A percentile compares a stretch with the other conserved stretches of the same genome.
phyloP scores from a whole-genome alignment of 2,329 filamentous ascomycete genomes.

The Fusarium sp. region DNA sequence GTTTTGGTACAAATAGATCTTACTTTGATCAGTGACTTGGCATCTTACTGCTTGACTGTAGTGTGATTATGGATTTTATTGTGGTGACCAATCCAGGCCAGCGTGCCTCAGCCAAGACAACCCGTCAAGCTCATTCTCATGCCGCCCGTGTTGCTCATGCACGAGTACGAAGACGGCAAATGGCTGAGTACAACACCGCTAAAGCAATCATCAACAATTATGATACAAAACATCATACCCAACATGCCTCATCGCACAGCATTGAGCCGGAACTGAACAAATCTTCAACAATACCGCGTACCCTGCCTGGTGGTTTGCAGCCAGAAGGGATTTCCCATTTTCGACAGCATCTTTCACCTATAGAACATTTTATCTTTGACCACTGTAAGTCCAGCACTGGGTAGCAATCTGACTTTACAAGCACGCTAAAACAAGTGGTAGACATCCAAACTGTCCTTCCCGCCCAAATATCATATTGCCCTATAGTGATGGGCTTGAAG shows the following conservation, averaged over 20 bases:
- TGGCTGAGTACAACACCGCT: neutral
- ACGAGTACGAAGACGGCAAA: neutral
- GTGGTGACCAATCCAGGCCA: neutral
- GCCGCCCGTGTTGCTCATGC: constrained; percentile 18
- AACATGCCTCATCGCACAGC: rapidly evolving
- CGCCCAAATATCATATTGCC: neutral
- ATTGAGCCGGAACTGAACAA: too few relatives aligned
- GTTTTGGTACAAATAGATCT: neutral
- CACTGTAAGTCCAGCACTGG: constrained; percentile 2
- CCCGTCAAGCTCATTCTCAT: constrained; percentile 11
- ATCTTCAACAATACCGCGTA: neutral
- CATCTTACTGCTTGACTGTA: too few relatives aligned
- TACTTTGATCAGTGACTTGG: neutral
- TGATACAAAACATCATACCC: rapidly evolving
- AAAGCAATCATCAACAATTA: neutral
- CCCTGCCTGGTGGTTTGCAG: neutral
- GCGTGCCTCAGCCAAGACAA: constrained; percentile 3
- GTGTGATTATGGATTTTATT: neutral
- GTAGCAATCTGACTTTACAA: rapidly evolving
- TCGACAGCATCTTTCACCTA: neutral
- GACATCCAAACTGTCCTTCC: constrained; percentile 14
- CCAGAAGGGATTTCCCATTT: neutral
- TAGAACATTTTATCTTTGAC: constrained; percentile 3
- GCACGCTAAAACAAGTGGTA: neutral
- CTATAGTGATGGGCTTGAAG: neutral